phyloP scores from a whole-genome alignment of 1,139 yeast species.

The Candida sp. region DNA sequence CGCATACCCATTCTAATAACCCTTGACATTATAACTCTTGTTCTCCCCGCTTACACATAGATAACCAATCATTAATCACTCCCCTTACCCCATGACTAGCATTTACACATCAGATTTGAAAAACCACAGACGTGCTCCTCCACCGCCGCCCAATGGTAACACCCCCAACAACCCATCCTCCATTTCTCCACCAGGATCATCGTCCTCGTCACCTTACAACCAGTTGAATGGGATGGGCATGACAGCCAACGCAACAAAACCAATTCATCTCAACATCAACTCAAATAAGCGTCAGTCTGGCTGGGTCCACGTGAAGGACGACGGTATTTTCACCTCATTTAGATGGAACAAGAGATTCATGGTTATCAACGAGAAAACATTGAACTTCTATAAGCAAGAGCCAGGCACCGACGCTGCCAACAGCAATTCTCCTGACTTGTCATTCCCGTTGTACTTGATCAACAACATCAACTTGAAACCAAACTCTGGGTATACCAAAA shows the following conservation, averaged over 20 bases:
- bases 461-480: constrained; percentile 44
- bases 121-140: constrained; percentile 52
- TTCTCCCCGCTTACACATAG: too few species aligned
- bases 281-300: constrained; percentile 54
- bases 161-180: constrained; percentile 2
- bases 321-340: constrained; percentile 78
- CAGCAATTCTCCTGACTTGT: constrained; percentile 37
- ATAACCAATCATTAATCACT: not conserved
- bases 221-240: constrained; percentile 6
- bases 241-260: constrained; percentile 13
- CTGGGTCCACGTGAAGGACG: constrained; percentile 94
- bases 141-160: constrained; percentile 32
- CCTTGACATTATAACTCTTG: too few species aligned
- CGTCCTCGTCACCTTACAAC: constrained; percentile 8
- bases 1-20: too few species aligned
- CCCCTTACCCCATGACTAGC: constrained; percentile 43
- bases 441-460: constrained; percentile 45
- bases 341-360: constrained; percentile 92
- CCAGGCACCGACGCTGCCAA: constrained; percentile 32
- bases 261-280: constrained; percentile 24
- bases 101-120: constrained; percentile 51
- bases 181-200: not conserved
- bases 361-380: constrained; percentile 73
- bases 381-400: constrained; percentile 79
- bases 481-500: constrained; percentile 57